These are phyloP conservation scores for Wickerhamiella nectarea DNA, from an alignment of 805 yeast species.

Conservation along the genomic window DNA sequence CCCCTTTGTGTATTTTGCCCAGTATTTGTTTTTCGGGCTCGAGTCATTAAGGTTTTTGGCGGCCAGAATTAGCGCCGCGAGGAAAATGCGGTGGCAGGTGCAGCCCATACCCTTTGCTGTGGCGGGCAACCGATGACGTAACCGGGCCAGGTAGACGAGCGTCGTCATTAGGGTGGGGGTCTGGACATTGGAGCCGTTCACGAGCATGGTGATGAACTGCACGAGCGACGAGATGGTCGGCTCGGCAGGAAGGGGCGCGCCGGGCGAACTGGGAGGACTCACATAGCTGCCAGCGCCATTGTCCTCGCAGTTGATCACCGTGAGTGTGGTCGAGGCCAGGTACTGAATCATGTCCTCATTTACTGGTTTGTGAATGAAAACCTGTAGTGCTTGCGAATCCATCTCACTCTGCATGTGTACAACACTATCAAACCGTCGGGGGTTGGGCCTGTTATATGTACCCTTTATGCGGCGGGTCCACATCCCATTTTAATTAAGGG, in stretches of 20 bases:
- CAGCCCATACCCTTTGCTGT: constrained; percentile 81
- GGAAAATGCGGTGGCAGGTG: constrained; percentile 81
- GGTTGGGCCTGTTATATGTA: neutral
- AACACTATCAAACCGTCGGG: neutral
- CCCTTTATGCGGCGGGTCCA: constrained; percentile 10
- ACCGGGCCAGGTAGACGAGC: constrained; percentile 64
- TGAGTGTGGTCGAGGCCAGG: constrained; percentile 30
- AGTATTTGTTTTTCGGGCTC: constrained; percentile 88
- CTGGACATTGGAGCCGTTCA: constrained; percentile 78
- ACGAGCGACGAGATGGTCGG: constrained; percentile 23
- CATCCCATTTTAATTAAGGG: constrained; percentile 8
- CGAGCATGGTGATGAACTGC: constrained; percentile 55
- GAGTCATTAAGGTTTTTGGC: constrained; percentile 90
- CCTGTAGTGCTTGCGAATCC: constrained; percentile 26
- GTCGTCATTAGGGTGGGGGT: constrained; percentile 92
- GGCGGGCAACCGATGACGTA: constrained; percentile 66
- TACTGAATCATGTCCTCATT: constrained; percentile 30
- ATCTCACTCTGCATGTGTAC: neutral
- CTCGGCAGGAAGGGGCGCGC: constrained; percentile 14
- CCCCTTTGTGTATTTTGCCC: constrained; percentile 89
- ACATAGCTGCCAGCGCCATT: constrained; percentile 14
- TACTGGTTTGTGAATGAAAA: constrained; percentile 31
- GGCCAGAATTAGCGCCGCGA: constrained; percentile 79
- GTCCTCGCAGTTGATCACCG: constrained; percentile 28
- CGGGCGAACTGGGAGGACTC: constrained; percentile 20